Conservation (phyloP, 805 yeast genomes). For the Candida succiphila region DNA sequence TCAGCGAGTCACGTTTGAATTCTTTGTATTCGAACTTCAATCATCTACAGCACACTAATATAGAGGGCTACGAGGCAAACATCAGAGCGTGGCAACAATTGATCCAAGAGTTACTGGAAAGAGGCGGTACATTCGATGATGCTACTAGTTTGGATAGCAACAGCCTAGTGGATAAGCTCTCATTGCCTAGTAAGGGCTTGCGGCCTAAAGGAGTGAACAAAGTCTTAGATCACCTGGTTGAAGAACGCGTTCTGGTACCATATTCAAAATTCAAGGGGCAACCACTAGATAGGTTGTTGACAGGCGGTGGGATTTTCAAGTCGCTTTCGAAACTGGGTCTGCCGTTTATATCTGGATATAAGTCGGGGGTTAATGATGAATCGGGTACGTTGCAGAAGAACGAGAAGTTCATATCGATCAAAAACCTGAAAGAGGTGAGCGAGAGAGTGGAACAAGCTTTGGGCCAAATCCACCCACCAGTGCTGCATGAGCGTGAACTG, state of each 20-base stretch:
- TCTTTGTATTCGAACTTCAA: slow-evolving; percentile 41
- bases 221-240: slow-evolving; percentile 14
- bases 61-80: slow-evolving; percentile 42
- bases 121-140: slow-evolving; percentile 17
- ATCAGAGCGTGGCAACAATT: slow-evolving; percentile 34
- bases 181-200: slow-evolving; percentile 7
- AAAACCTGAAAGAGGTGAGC: slow-evolving; percentile 8
- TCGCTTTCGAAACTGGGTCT: too few species aligned
- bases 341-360: too few species aligned
- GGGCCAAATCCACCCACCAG: slow-evolving; percentile 5
- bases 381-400: slow-evolving; percentile 8
- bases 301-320: too few species aligned
- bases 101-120: slow-evolving; percentile 17
- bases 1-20: slow-evolving; percentile 28
- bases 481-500: slow-evolving; percentile 6
- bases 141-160: slow-evolving; percentile 13
- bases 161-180: slow-evolving; percentile 6
- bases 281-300: too few species aligned
- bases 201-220: slow-evolving; percentile 16
- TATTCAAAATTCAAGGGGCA: slow-evolving; percentile 9
- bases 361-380: slow-evolving; percentile 5
- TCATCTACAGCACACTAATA: slow-evolving; percentile 30
- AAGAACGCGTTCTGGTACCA: slow-evolving; percentile 12
- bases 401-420: slow-evolving; percentile 11
- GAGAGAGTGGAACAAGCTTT: slow-evolving; percentile 1